phyloP scores from a whole-genome alignment of 78 protist species.

The Diacronema lutheri region DNA sequence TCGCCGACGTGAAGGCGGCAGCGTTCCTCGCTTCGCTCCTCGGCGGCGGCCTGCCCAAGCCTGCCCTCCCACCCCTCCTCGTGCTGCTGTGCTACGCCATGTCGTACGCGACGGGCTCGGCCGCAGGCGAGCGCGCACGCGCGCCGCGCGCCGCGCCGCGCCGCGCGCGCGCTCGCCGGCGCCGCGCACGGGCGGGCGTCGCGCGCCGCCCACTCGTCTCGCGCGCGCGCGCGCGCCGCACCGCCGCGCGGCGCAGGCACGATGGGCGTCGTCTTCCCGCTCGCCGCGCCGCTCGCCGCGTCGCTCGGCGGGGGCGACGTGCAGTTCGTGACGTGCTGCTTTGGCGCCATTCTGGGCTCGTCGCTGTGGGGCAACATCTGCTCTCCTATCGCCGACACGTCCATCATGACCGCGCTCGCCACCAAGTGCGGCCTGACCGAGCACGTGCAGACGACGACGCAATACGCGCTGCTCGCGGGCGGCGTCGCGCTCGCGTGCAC shows the following conservation, averaged over 20 bases:
- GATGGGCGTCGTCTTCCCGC: constrained; percentile 16
- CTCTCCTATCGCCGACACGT: constrained; percentile 16
- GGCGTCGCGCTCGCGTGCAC: neutral
- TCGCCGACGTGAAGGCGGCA: neutral
- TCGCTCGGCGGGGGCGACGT: neutral
- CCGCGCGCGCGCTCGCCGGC: too few relatives aligned
- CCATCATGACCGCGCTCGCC: neutral
- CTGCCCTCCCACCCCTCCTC: neutral
- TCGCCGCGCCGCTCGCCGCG: neutral
- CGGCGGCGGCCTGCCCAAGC: neutral
- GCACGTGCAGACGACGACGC: neutral
- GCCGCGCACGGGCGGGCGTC: too few relatives aligned
- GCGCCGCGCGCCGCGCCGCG: too few relatives aligned
- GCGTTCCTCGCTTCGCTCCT: neutral
- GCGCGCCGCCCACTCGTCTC: too few relatives aligned
- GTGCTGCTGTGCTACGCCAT: neutral
- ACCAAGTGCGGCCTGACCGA: constrained; percentile 1
- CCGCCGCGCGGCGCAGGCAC: constrained; percentile 12
- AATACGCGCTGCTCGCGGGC: neutral
- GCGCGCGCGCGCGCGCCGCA: too few relatives aligned
- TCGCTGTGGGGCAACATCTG: constrained; percentile 8
- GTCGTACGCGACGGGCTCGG: constrained; percentile 9
- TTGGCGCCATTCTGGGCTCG: neutral
- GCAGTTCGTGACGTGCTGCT: neutral
- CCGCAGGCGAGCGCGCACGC: too few relatives aligned